Percentiles rank a stretch among this genome's conserved stretches.
Evolutionary conservation across 805 yeast genomes (phyloP).

Genomic region (Pichia californica): DNA sequence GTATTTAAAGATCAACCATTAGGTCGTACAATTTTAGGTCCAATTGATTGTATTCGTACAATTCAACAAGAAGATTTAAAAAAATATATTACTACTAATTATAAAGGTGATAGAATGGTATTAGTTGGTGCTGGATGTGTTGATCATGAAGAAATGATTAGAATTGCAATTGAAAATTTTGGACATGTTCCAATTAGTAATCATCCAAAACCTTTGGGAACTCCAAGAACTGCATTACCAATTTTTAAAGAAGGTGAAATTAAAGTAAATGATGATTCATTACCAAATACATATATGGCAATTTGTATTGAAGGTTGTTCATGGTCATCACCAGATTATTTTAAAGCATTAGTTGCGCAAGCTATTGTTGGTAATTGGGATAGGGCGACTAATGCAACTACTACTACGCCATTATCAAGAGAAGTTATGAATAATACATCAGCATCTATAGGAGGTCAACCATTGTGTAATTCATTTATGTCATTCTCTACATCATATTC

Average conservation of each 20-base stretch:
- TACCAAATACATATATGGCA: constrained; percentile 89
- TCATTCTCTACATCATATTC: constrained; percentile 95
- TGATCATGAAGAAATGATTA: constrained; percentile 76
- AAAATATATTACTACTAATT: constrained; percentile 75
- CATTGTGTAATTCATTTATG: constrained; percentile 90
- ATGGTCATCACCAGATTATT: constrained; percentile 94
- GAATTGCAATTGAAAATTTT: constrained; percentile 69
- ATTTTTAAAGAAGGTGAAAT: constrained; percentile 81
- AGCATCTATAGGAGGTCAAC: constrained; percentile 36
- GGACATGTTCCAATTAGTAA: constrained; percentile 55
- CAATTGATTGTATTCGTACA: constrained; percentile 78
- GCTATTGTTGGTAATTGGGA: constrained; percentile 98
- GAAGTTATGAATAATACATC: constrained; percentile 22
- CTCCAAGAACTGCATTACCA: constrained; percentile 67
- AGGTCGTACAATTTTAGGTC: constrained; percentile 96
- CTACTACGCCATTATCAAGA: constrained; percentile 75
- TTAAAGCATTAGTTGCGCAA: constrained; percentile 91
- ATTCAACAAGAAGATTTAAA: constrained; percentile 72
- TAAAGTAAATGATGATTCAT: constrained; percentile 69
- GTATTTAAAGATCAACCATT: constrained; percentile 86
- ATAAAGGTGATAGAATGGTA: constrained; percentile 96
- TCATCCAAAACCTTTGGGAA: constrained; percentile 63
- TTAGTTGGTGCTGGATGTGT: constrained; percentile 96
- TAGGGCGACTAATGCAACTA: constrained; percentile 74
- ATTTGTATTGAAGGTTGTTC: constrained; percentile 96